A percentile compares a stretch with the other conserved stretches of the same genome.
These are phyloP conservation scores for Candida ipomoeae DNA, from an alignment of 805 yeast genomes.

Conservation along the genomic window DNA sequence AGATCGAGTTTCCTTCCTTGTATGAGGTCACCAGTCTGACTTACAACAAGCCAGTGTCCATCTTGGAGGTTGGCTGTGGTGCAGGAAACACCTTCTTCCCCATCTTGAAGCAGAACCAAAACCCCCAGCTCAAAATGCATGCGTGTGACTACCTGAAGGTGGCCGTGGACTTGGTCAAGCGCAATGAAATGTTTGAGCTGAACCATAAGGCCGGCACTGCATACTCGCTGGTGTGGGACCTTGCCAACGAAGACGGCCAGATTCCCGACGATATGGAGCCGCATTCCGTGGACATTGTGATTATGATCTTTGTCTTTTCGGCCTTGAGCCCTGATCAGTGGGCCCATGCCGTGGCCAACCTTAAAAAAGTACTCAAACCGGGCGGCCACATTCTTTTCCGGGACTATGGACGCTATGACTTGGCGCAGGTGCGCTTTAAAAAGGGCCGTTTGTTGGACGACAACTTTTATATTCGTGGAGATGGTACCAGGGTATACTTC, in stretches of 20 bases:
- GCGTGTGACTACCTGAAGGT: slow-evolving; percentile 89
- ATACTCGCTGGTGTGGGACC: slow-evolving; percentile 91
- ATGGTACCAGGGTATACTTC: slow-evolving; percentile 95
- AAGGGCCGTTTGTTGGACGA: slow-evolving; percentile 83
- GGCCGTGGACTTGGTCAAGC: slow-evolving; percentile 82
- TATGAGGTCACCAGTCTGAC: slow-evolving; percentile 68
- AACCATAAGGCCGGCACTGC: slow-evolving; percentile 48
- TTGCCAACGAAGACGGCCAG: slow-evolving; percentile 66
- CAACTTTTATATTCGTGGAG: slow-evolving; percentile 94
- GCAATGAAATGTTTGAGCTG: slow-evolving; percentile 55
- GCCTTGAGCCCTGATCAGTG: slow-evolving; percentile 92
- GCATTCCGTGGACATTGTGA: slow-evolving; percentile 81
- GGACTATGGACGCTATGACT: slow-evolving; percentile 93
- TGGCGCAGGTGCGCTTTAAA: slow-evolving; percentile 93
- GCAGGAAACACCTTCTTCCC: slow-evolving; percentile 98
- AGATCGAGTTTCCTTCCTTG: slow-evolving; percentile 85
- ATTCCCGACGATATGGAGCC: slow-evolving; percentile 85
- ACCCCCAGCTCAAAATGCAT: slow-evolving; percentile 63
- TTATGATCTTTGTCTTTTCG: slow-evolving; percentile 92
- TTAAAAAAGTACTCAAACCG: slow-evolving; percentile 74
- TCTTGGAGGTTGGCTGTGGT: slow-evolving; percentile 95
- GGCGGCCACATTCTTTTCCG: slow-evolving; percentile 88
- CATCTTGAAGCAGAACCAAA: slow-evolving; percentile 74
- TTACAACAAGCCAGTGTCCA: slow-evolving; percentile 64
- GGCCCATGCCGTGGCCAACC: slow-evolving; percentile 71